These are phyloP conservation scores for Umbelopsis sp. DNA, from an alignment of 371 early-diverging fungal genomes.

Conservation along the genomic window DNA sequence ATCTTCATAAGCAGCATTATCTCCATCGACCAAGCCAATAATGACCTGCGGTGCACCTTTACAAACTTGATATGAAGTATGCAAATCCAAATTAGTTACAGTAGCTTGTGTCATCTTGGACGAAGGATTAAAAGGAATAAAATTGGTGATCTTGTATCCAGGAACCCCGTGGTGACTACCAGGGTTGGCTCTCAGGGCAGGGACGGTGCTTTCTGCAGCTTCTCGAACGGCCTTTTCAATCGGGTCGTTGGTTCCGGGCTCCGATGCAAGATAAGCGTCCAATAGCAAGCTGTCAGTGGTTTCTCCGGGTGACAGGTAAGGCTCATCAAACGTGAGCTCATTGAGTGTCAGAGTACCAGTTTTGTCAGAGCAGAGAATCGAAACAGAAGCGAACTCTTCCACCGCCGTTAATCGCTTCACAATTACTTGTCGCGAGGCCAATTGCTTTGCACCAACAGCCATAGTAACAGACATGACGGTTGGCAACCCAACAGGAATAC, in stretches of 20 bases:
- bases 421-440: conserved; percentile 93
- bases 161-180: conserved; percentile 69
- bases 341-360: conserved; percentile 96
- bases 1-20: conserved; percentile 73
- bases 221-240: conserved; percentile 88
- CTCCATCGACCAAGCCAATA: conserved; percentile 73
- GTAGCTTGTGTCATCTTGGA: conserved; percentile 92
- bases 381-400: conserved; percentile 94
- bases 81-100: conserved; percentile 68
- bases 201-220: conserved; percentile 80
- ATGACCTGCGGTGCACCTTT: conserved; percentile 97
- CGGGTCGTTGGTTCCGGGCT: conserved; percentile 90
- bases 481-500: conserved; percentile 94
- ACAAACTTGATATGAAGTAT: conserved; percentile 78
- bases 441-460: conserved; percentile 93
- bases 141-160: conserved; percentile 85
- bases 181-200: conserved; percentile 58
- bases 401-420: conserved; percentile 94
- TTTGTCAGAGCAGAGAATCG: conserved; percentile 94
- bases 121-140: conserved; percentile 91
- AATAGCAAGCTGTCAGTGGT: conserved; percentile 84
- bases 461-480: conserved; percentile 97
- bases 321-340: conserved; percentile 89
- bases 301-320: conserved; percentile 74
- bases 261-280: conserved; percentile 85